These are phyloP conservation scores for Pseudotulostoma volvatum DNA, from an alignment of 495 filamentous ascomycete species.

Conservation along the genomic window DNA sequence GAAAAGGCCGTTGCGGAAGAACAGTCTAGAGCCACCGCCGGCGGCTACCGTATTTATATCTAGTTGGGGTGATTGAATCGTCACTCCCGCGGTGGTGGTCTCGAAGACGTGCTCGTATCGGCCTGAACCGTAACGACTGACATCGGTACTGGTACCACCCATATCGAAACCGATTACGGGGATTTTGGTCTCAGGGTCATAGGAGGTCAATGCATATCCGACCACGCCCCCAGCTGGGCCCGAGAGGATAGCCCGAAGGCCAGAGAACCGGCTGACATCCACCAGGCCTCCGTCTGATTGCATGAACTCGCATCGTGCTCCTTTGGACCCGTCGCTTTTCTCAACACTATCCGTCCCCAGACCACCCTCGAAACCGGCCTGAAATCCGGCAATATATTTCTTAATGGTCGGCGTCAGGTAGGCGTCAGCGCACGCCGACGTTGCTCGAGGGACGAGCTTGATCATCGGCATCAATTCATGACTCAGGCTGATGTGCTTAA, in stretches of 20 bases:
- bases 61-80: slow-evolving; percentile 71
- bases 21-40: slow-evolving; percentile 72
- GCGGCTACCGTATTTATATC: slow-evolving; percentile 87
- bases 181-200: slow-evolving; percentile 59
- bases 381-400: slow-evolving; percentile 69
- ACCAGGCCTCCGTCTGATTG: slow-evolving; percentile 26
- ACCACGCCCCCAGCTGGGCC: slow-evolving; percentile 47
- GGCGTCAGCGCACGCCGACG: slow-evolving; percentile 71
- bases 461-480: slow-evolving; percentile 62
- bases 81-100: slow-evolving; percentile 78
- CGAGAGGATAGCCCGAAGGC: slow-evolving; percentile 30
- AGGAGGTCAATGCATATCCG: slow-evolving; percentile 71
- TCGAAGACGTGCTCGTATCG: slow-evolving; percentile 86
- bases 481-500: slow-evolving; percentile 31
- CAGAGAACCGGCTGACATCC: slow-evolving; percentile 25
- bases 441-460: slow-evolving; percentile 46
- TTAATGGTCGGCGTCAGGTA: slow-evolving; percentile 78
- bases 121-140: slow-evolving; percentile 67
- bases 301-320: slow-evolving; percentile 30
- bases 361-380: slow-evolving; percentile 36
- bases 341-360: slow-evolving; percentile 25
- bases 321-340: slow-evolving; percentile 41
- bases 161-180: slow-evolving; percentile 86
- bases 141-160: slow-evolving; percentile 74
- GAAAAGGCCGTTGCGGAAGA: slow-evolving; percentile 72